These are phyloP conservation scores for Teunomyces kruisii DNA, from an alignment of 805 yeast species.

Conservation along the genomic window DNA sequence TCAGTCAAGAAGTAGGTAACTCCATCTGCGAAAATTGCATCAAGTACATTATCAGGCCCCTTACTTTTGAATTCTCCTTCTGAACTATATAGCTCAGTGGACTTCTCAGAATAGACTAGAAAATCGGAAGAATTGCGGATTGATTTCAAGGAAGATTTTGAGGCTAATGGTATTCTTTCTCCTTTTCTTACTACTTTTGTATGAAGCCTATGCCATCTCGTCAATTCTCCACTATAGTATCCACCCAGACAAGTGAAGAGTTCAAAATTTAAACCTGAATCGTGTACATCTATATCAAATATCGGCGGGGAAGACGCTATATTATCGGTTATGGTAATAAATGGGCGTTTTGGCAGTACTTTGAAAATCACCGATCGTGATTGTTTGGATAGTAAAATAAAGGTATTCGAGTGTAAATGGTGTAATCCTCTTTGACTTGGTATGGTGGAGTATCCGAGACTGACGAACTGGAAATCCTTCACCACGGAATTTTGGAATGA, in stretches of 20 bases:
- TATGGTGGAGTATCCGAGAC: slow-evolving; percentile 30
- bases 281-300: slow-evolving; percentile 18
- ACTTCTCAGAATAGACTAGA: neutral
- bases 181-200: neutral
- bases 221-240: slow-evolving; percentile 32
- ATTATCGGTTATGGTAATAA: slow-evolving; percentile 19
- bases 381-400: slow-evolving; percentile 28
- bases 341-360: slow-evolving; percentile 24
- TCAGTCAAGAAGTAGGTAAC: neutral
- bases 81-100: neutral
- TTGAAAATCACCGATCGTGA: slow-evolving; percentile 34
- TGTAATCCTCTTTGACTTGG: slow-evolving; percentile 22
- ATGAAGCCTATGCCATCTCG: neutral
- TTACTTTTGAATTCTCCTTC: neutral
- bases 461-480: slow-evolving; percentile 19
- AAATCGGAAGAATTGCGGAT: neutral
- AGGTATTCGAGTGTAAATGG: slow-evolving; percentile 24
- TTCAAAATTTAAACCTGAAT: slow-evolving; percentile 3
- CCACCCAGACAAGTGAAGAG: slow-evolving; percentile 35
- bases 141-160: neutral
- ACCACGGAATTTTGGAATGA: neutral
- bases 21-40: neutral
- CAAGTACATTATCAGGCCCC: neutral
- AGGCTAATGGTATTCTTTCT: too few relatives aligned
- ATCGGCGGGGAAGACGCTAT: slow-evolving; percentile 33